Evolutionary conservation across 768 basidiomycete species (phyloP).

Genomic region (Leccinum truebloodii): DNA sequence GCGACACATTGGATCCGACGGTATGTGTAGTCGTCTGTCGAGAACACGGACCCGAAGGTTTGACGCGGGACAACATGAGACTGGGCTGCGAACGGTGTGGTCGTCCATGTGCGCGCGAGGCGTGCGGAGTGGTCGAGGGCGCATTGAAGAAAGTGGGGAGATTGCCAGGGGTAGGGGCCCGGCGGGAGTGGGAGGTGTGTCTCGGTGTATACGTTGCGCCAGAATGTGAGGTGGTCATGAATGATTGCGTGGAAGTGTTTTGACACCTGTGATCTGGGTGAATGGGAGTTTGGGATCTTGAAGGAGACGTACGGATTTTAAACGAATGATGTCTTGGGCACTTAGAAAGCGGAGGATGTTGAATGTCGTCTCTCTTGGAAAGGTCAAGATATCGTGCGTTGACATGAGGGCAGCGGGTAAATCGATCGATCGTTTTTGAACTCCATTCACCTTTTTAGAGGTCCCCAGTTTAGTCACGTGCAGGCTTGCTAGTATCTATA

Average conservation of each 20-base stretch:
- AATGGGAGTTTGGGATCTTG: not conserved
- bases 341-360: constrained; percentile 9
- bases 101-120: constrained; percentile 16
- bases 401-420: too few species aligned
- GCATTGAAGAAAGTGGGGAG: constrained; percentile 14
- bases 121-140: constrained; percentile 18
- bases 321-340: constrained; percentile 16
- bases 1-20: constrained; percentile 14
- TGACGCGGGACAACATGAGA: not conserved
- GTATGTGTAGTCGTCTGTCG: not conserved
- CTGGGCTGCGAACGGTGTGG: constrained; percentile 6
- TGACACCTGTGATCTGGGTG: constrained; percentile 15
- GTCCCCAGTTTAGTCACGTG: too few species aligned
- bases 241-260: constrained; percentile 14
- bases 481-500: too few species aligned
- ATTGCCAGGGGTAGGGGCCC: constrained; percentile 23
- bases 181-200: constrained; percentile 14
- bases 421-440: too few species aligned
- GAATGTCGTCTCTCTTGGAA: constrained; percentile 19
- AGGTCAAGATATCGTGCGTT: not conserved
- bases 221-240: constrained; percentile 8
- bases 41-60: too few species aligned
- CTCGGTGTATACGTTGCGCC: constrained; percentile 15
- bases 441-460: too few species aligned
- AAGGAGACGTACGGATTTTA: constrained; percentile 14